These are phyloP conservation scores for Westerdykella ornata DNA, from an alignment of 2,329 filamentous ascomycete species.

Conservation along the genomic window DNA sequence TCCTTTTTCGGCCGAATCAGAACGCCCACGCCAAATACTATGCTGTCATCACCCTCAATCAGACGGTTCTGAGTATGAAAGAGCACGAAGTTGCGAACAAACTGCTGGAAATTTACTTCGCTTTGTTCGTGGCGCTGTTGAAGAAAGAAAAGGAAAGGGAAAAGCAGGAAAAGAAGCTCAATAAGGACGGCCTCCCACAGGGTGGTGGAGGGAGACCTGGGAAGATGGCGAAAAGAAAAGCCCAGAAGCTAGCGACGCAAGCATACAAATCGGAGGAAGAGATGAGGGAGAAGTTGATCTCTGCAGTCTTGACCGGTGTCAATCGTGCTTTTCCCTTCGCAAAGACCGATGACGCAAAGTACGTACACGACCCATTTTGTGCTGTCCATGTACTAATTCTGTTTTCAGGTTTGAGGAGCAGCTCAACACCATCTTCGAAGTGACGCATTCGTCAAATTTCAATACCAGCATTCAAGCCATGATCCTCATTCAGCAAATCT, in stretches of 20 bases:
- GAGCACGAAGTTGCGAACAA: constrained; percentile 75
- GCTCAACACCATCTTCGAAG: constrained; percentile 87
- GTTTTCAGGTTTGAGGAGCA: constrained; percentile 66
- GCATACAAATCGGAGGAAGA: constrained; percentile 50
- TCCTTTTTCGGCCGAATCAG: constrained; percentile 81
- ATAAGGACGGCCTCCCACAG: constrained; percentile 48
- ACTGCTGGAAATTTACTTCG: constrained; percentile 86
- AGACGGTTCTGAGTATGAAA: constrained; percentile 81
- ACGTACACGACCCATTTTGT: constrained; percentile 31
- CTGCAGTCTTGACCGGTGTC: constrained; percentile 84
- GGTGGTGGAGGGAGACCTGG: constrained; percentile 50
- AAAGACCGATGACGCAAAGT: constrained; percentile 68
- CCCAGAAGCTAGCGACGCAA: constrained; percentile 39
- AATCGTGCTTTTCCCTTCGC: constrained; percentile 95
- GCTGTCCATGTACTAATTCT: constrained; percentile 5
- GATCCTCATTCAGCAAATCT: constrained; percentile 89
- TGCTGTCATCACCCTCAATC: constrained; percentile 91
- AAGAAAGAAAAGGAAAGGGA: constrained; percentile 51
- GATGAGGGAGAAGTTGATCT: constrained; percentile 82
- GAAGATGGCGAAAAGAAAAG: constrained; percentile 47
- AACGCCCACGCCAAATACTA: constrained; percentile 89
- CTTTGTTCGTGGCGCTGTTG: constrained; percentile 73
- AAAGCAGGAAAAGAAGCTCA: constrained; percentile 38
- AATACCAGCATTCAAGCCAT: constrained; percentile 96
- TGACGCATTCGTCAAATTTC: constrained; percentile 97